A percentile compares a stretch with the other conserved stretches of the same genome.
Conservation (phyloP, 2,329 filamentous ascomycete genomes). For the Lachnellula subtilissima region DNA sequence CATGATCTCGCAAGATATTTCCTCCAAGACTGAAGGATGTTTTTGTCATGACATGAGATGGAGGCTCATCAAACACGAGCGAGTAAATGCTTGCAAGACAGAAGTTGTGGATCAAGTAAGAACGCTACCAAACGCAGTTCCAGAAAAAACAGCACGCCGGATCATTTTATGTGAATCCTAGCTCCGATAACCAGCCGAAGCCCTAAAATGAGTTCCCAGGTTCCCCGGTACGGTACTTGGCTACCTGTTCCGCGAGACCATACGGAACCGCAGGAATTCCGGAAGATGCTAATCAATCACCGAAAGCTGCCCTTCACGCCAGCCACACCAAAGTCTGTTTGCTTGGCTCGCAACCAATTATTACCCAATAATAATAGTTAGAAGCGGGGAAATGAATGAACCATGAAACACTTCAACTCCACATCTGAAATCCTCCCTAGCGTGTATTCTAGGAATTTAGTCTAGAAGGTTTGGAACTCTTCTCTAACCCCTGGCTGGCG, state of each 20-base stretch:
- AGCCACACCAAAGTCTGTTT: slow-evolving; percentile 7
- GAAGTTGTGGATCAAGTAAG: too few species aligned
- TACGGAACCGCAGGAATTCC: too few species aligned
- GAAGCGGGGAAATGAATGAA: background rate
- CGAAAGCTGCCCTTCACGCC: background rate
- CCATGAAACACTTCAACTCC: background rate
- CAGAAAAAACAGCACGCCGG: too few species aligned
- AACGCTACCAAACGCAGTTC: too few species aligned
- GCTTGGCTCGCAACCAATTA: background rate
- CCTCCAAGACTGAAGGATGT: too few species aligned
- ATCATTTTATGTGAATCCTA: background rate
- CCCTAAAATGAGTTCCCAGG: slow-evolving; percentile 14
- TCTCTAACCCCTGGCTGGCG: slow-evolving; percentile 9
- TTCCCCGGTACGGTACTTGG: slow-evolving; percentile 12
- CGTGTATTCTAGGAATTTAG: background rate
- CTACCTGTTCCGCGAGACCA: slow-evolving; percentile 19
- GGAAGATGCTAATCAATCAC: background rate
- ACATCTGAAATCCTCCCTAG: background rate
- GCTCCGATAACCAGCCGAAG: background rate
- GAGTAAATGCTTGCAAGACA: too few species aligned
- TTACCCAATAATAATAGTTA: too few species aligned
- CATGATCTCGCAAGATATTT: too few species aligned
- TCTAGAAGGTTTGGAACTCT: slow-evolving; percentile 15
- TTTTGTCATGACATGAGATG: too few species aligned
- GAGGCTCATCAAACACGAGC: too few species aligned